Percentiles rank a stretch among this genome's conserved stretches.
These are phyloP conservation scores for Lodderomyces oxycetoniae DNA, from an alignment of 1,139 yeast species.

Conservation along the genomic window DNA sequence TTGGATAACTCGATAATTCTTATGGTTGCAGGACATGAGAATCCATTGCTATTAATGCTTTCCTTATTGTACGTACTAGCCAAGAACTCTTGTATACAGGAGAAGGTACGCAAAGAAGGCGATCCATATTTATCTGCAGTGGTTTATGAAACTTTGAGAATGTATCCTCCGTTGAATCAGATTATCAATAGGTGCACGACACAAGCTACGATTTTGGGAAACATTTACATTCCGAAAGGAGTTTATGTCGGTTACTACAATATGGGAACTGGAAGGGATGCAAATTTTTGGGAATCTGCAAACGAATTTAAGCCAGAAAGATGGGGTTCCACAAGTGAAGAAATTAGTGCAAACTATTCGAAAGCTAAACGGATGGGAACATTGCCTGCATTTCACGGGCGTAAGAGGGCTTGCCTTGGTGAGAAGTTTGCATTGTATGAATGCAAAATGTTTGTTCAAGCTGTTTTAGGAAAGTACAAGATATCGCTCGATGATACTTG, in stretches of 20 bases:
- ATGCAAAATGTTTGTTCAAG: conserved; percentile 34
- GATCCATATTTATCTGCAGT: conserved; percentile 22
- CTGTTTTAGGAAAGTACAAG: conserved; percentile 31
- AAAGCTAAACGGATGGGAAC: conserved; percentile 41
- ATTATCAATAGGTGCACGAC: conserved; percentile 51
- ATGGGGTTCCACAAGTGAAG: conserved; percentile 47
- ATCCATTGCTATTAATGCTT: conserved; percentile 51
- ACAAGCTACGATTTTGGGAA: conserved; percentile 24
- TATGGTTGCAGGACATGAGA: conserved; percentile 61
- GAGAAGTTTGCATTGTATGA: conserved; percentile 54
- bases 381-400: conserved; percentile 57
- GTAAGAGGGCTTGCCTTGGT: conserved; percentile 59
- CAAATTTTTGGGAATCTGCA: conserved; percentile 47
- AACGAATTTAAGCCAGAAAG: conserved; percentile 48
- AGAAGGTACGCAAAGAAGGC: conserved; percentile 20
- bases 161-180: conserved; percentile 57
- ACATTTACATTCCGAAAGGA: conserved; percentile 48
- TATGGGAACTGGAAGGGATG: conserved; percentile 51
- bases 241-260: conserved; percentile 56
- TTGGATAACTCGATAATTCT: conserved; percentile 55
- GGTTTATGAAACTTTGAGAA: conserved; percentile 49
- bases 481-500: conserved; percentile 39
- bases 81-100: conserved; percentile 36
- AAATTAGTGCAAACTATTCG: conserved; percentile 36
- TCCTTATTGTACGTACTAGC: conserved; percentile 47